phyloP scores from a whole-genome alignment of 352 stramenopile genomes.

The Globisporangium paddicum region DNA sequence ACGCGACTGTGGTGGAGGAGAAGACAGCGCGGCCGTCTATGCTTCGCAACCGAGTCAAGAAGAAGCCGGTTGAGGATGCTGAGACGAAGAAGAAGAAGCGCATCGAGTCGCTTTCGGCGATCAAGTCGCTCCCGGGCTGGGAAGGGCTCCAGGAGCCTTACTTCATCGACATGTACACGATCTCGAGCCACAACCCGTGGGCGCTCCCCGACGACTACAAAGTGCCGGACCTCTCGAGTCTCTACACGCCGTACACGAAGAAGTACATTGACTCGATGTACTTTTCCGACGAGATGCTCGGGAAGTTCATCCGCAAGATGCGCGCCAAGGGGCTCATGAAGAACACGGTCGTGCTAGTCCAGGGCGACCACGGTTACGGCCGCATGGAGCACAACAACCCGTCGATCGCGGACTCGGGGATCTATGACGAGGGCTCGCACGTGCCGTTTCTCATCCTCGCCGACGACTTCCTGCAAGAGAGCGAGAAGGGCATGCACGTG shows the following conservation, averaged over 20 bases:
- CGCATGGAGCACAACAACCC: conserved; percentile 62
- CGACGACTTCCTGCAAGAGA: conserved; percentile 42
- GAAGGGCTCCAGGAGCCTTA: conserved; percentile 59
- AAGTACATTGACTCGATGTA: conserved; percentile 67
- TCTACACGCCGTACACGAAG: conserved; percentile 66
- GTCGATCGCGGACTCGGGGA: conserved; percentile 42
- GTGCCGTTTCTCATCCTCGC: conserved; percentile 59
- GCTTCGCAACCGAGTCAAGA: too few relatives aligned
- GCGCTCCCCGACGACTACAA: conserved; percentile 42
- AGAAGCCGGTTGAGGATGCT: conserved; percentile 29
- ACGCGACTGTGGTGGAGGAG: too few relatives aligned
- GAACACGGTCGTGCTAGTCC: conserved; percentile 66
- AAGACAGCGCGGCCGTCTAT: too few relatives aligned
- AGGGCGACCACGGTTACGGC: conserved; percentile 60
- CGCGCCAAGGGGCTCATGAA: conserved; percentile 57
- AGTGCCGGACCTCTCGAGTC: conserved; percentile 34
- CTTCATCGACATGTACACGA: conserved; percentile 77
- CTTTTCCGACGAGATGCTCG: conserved; percentile 65
- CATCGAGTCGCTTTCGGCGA: not conserved
- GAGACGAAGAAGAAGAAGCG: not conserved
- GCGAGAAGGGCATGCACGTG: conserved; percentile 39
- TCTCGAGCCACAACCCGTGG: conserved; percentile 66
- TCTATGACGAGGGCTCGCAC: conserved; percentile 55
- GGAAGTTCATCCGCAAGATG: conserved; percentile 46
- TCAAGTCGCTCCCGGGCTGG: conserved; percentile 27